Evolutionary conservation across 2,329 filamentous ascomycete genomes (phyloP), one percentile per base, ranked within the genome.

Genomic region (Mollisiaceae sp.): DNA sequence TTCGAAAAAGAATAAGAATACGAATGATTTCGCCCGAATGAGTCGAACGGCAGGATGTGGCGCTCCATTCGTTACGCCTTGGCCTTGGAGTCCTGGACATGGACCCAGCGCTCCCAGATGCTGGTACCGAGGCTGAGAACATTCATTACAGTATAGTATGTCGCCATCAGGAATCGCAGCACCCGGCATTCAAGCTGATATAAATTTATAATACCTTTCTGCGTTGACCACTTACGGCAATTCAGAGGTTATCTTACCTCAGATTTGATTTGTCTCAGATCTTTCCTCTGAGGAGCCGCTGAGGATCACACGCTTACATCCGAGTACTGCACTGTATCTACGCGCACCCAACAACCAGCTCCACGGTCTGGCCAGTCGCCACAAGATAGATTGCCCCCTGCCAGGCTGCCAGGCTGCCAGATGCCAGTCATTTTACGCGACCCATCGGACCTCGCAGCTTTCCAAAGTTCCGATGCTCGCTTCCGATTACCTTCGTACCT

Each of bases 41-140:
- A 50, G 15, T 50, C 45, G n/a, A 50, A 50, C 20, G 45, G 45
- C 20, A 50, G 45, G n/a, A 24, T 50, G 45, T 12, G n/a, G 45
- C 12, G 45, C 45, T 50, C 20, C n/a, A n/a, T 8, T 47, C 43
- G 15, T 3, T 8, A 12, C 3, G n/a, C n/a, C n/a, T n/a, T n/a
- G n/a, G n/a, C n/a, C n/a, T n/a, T n/a, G n/a, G n/a, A n/a, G 14
- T n/a, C 15, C 3, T 47, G 43, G 43, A 47, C 27, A 32, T 32
- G 27, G 27, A 32, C 3, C 27, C 27, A 32, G 27, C 27, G n/a
- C 6, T 43, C 14, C 14, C 41, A 43, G 15, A 18, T 43, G 15
- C 15, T n/a, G 4, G 41, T 43, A 43, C 41, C 41, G 41, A 43
- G 41, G 41, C 41, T 43, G 14, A n/a, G n/a, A 43, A 15, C 15